A percentile compares a stretch with the other conserved stretches of the same genome.
Evolutionary conservation across 2,329 filamentous ascomycete species (phyloP).

Genomic region (Aspergillus fructus): DNA sequence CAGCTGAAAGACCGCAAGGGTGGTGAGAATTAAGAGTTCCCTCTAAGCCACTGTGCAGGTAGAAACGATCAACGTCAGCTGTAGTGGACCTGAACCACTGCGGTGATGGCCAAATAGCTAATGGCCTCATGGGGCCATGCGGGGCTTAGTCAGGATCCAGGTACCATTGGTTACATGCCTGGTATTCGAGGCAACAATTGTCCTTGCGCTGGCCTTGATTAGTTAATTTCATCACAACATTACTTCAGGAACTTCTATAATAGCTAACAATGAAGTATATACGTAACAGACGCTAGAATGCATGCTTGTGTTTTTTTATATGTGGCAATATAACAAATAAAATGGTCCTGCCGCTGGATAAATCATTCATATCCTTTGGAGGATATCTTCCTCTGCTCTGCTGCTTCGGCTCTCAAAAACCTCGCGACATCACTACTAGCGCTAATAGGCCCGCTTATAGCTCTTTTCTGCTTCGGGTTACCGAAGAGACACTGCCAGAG

Average conservation of each 20-base stretch:
- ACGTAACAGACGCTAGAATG: background rate
- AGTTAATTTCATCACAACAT: background rate
- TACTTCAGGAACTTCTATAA: background rate
- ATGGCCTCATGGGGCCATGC: background rate
- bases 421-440: constrained; percentile 48
- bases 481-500: constrained; percentile 90
- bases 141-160: constrained; percentile 19
- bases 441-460: constrained; percentile 15
- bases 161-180: background rate
- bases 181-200: background rate
- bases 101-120: background rate
- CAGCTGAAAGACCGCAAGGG: background rate
- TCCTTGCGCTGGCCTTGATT: background rate
- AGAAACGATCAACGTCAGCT: constrained; percentile 19
- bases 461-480: constrained; percentile 35
- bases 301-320: background rate
- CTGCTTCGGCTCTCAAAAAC: constrained; percentile 56
- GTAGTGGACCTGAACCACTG: background rate
- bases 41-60: constrained; percentile 6
- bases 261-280: background rate
- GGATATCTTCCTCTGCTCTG: constrained; percentile 43
- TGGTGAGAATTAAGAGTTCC: background rate
- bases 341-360: background rate
- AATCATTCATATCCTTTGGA: background rate
- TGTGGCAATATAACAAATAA: background rate